Evolutionary conservation across 1,284 basidiomycete genomes (phyloP).

Genomic region (Naganishia sp.): DNA sequence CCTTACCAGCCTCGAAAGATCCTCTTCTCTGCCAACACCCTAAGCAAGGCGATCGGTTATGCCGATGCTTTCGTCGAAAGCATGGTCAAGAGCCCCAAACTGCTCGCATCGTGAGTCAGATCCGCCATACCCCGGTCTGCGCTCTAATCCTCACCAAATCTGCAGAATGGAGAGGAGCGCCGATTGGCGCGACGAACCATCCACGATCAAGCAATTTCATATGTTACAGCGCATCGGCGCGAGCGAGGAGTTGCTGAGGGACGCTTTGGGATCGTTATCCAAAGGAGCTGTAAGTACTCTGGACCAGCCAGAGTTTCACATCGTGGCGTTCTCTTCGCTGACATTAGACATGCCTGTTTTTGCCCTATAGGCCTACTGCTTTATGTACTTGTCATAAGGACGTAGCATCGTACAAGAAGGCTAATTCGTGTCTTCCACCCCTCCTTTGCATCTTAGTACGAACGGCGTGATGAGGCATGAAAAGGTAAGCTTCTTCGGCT

Average conservation of each 20-base stretch:
- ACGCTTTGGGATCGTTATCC: neutral
- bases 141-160: neutral
- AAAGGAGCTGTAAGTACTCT: conserved; percentile 9
- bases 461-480: conserved; percentile 2
- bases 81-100: neutral
- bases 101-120: neutral
- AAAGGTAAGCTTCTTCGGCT: conserved; percentile 3
- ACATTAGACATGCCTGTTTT: neutral
- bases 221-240: conserved; percentile 1
- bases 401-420: neutral
- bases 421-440: neutral
- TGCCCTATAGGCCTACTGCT: neutral
- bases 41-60: neutral
- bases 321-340: neutral
- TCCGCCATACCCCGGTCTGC: neutral
- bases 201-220: neutral
- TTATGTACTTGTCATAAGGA: neutral
- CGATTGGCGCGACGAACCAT: conserved; percentile 3
- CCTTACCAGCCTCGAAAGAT: neutral
- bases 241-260: neutral
- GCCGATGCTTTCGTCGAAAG: conserved; percentile 9
- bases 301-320: neutral
- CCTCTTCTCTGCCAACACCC: neutral
- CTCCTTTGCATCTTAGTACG: conserved; percentile 1
- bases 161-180: conserved; percentile 12